These are phyloP conservation scores for Curvularia sp. DNA, from an alignment of 2,329 filamentous ascomycete genomes.

Conservation along the genomic window DNA sequence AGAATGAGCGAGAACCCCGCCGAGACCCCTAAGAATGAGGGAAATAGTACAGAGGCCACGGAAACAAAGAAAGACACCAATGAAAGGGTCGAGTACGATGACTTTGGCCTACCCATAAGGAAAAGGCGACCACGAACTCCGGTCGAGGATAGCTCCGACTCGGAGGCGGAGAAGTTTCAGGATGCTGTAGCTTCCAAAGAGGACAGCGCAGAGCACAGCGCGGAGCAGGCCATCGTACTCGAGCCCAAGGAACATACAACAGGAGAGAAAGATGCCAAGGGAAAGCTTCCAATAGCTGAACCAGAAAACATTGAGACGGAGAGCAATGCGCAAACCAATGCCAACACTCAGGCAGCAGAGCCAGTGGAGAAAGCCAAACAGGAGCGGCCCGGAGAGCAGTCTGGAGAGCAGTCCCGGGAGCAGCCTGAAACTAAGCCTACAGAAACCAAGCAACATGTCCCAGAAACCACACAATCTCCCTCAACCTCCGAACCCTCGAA, in stretches of 20 bases:
- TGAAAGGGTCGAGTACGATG: constrained; percentile 63
- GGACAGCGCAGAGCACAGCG: constrained; percentile 36
- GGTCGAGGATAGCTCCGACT: constrained; percentile 37
- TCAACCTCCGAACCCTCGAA: constrained; percentile 17
- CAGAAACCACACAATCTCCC: constrained; percentile 3
- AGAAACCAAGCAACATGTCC: constrained; percentile 9
- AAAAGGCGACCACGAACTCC: constrained; percentile 51
- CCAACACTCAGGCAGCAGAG: constrained; percentile 25
- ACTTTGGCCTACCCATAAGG: constrained; percentile 73
- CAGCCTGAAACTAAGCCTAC: not conserved
- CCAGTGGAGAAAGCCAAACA: constrained; percentile 18
- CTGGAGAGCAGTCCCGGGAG: constrained; percentile 6
- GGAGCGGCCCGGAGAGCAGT: constrained; percentile 5
- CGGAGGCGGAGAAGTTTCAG: constrained; percentile 38
- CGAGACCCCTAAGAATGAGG: constrained; percentile 37
- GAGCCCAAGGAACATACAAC: constrained; percentile 20
- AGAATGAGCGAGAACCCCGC: constrained; percentile 41
- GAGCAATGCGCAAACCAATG: constrained; percentile 18
- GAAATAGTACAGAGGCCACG: constrained; percentile 25
- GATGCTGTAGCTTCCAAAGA: constrained; percentile 38
- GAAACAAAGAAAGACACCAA: constrained; percentile 19
- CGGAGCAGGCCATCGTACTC: constrained; percentile 40
- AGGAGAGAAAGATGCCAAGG: constrained; percentile 16
- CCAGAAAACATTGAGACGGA: constrained; percentile 17
- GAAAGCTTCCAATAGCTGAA: constrained; percentile 11